Percentiles rank a stretch among this genome's conserved stretches.
phyloP scores from a whole-genome alignment of 176 grass and related monocot genomes.

The Eremochloa ophiuroides region DNA sequence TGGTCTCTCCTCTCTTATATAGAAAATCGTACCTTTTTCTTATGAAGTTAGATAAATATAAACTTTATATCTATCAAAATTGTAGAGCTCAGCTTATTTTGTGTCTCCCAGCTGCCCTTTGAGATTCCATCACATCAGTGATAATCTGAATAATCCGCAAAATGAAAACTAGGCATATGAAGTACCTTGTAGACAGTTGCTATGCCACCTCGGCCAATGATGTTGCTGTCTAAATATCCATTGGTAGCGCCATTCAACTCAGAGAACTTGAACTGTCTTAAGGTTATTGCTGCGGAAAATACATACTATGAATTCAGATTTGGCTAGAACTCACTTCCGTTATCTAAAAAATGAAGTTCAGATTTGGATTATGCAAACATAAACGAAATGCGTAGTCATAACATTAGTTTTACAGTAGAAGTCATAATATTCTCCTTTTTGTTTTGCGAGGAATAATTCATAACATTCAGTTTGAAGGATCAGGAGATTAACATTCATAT shows the following conservation, averaged over 20 bases:
- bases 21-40: too few species aligned
- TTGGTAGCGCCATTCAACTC: not conserved
- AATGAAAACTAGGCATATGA: not conserved
- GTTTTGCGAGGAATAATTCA: too few species aligned
- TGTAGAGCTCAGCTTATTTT: too few species aligned
- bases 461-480: not conserved
- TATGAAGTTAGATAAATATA: too few species aligned
- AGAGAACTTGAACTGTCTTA: not conserved
- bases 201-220: not conserved
- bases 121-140: not conserved
- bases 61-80: too few species aligned
- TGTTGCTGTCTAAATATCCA: not conserved
- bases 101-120: not conserved
- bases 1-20: too few species aligned
- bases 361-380: not conserved
- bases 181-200: slow-evolving; percentile 7
- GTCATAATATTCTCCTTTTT: too few species aligned
- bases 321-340: too few species aligned
- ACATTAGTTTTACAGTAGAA: too few species aligned
- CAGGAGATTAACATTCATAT: not conserved
- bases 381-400: not conserved
- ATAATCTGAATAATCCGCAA: not conserved
- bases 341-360: too few species aligned
- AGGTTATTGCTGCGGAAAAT: not conserved
- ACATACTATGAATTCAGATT: not conserved